These are phyloP conservation scores for Flaveria brownii DNA, from an alignment of 129 eudicot species.

Conservation along the genomic window DNA sequence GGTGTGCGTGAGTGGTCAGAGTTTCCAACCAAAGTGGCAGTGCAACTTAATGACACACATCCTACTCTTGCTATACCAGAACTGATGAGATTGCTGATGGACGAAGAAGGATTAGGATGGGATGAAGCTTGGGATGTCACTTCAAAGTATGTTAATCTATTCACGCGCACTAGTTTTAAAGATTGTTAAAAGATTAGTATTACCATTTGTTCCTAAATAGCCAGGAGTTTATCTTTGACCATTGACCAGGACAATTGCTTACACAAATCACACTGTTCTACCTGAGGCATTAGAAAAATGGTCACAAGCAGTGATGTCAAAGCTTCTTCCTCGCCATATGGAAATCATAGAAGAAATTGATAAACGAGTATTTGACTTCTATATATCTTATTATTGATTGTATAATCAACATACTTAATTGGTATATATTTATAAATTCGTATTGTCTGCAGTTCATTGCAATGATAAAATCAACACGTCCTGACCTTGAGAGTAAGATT, in stretches of 20 bases:
- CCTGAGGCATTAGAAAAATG: conserved; percentile 99
- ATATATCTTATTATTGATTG: not conserved
- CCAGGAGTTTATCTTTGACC: conserved; percentile 27
- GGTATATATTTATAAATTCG: not conserved
- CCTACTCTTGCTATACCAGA: conserved; percentile 99
- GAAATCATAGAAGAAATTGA: conserved; percentile 98
- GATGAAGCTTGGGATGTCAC: conserved; percentile 99
- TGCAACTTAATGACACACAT: conserved; percentile 97
- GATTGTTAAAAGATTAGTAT: conserved; percentile 8
- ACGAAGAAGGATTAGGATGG: conserved; percentile 98
- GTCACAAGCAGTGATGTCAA: conserved; percentile 93
- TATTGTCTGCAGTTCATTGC: conserved; percentile 63
- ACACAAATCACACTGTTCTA: conserved; percentile 97
- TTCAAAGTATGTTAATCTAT: conserved; percentile 51
- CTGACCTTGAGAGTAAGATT: conserved; percentile 83
- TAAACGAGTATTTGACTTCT: conserved; percentile 58
- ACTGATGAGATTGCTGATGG: conserved; percentile 95
- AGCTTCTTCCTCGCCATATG: conserved; percentile 99
- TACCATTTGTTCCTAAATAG: conserved; percentile 25
- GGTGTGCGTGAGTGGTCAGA: conserved; percentile 69
- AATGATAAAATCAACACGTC: conserved; percentile 64
- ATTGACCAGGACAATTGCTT: conserved; percentile 79
- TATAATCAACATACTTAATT: conserved; percentile 14
- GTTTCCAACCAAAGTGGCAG: conserved; percentile 92
- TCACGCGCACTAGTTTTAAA: not conserved